Evolutionary conservation across 768 basidiomycete genomes (phyloP).

Genomic region (Tylopilus vinaceipallidus): DNA sequence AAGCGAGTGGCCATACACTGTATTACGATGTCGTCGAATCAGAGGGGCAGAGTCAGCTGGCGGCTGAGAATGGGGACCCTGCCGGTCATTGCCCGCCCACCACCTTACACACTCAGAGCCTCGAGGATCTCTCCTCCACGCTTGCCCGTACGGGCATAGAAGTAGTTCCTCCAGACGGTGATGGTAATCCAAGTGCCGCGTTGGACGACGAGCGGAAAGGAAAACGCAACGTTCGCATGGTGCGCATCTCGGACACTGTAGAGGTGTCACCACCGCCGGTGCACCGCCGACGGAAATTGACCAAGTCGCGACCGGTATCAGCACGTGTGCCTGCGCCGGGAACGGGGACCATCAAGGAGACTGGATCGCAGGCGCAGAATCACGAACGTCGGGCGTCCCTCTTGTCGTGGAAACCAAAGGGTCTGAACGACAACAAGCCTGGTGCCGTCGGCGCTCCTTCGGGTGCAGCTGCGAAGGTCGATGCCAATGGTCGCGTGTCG

Average conservation of each 20-base stretch:
- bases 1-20: constrained; percentile 26
- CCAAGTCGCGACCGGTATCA: constrained; percentile 15
- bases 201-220: constrained; percentile 4
- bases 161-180: neutral
- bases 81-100: constrained; percentile 1
- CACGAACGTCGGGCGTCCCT: constrained; percentile 19
- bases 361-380: neutral
- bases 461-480: neutral
- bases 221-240: constrained; percentile 22
- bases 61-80: neutral
- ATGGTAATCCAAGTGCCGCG: neutral
- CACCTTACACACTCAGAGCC: constrained; percentile 19
- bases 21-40: constrained; percentile 24
- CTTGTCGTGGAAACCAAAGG: constrained; percentile 23
- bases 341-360: neutral
- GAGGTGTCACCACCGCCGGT: constrained; percentile 18
- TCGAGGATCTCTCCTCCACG: constrained; percentile 23
- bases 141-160: constrained; percentile 21
- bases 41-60: neutral
- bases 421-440: constrained; percentile 2
- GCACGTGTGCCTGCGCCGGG: neutral
- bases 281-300: constrained; percentile 21
- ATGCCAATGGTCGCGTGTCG: neutral
- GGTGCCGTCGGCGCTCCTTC: neutral
- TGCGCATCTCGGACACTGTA: constrained; percentile 26